Evolutionary conservation across 371 early-diverging fungal genomes (phyloP).

Genomic region (Zychaea mexicana): DNA sequence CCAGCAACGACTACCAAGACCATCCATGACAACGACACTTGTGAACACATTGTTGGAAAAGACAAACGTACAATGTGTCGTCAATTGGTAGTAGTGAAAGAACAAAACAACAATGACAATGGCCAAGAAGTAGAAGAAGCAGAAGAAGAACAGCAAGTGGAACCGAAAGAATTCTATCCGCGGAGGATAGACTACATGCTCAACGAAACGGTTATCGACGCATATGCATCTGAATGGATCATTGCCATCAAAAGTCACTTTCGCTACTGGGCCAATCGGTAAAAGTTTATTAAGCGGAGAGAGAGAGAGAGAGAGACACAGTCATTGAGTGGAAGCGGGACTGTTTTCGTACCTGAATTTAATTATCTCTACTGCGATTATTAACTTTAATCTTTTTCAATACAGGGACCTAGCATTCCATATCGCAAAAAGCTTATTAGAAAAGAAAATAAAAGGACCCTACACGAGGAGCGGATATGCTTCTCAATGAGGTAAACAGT

Average conservation of each 20-base stretch:
- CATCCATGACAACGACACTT: too few relatives aligned
- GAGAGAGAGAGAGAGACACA: neutral
- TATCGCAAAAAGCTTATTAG: neutral
- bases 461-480: too few relatives aligned
- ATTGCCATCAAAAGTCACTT: conserved; percentile 55
- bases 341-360: too few relatives aligned
- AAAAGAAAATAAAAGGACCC: neutral
- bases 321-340: too few relatives aligned
- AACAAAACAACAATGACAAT: neutral
- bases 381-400: too few relatives aligned
- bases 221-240: conserved; percentile 54
- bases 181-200: conserved; percentile 46
- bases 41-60: too few relatives aligned
- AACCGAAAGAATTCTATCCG: neutral
- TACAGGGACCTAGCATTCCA: conserved; percentile 1
- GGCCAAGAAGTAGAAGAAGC: neutral
- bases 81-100: too few relatives aligned
- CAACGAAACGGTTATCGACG: conserved; percentile 46
- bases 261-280: conserved; percentile 57
- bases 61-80: too few relatives aligned
- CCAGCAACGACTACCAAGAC: too few relatives aligned
- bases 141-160: neutral
- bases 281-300: conserved; percentile 1
- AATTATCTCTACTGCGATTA: too few relatives aligned
- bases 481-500: too few relatives aligned